Conservation (phyloP, 2,329 filamentous ascomycete genomes). For the Nothophaeocryptopus gaeumannii region DNA sequence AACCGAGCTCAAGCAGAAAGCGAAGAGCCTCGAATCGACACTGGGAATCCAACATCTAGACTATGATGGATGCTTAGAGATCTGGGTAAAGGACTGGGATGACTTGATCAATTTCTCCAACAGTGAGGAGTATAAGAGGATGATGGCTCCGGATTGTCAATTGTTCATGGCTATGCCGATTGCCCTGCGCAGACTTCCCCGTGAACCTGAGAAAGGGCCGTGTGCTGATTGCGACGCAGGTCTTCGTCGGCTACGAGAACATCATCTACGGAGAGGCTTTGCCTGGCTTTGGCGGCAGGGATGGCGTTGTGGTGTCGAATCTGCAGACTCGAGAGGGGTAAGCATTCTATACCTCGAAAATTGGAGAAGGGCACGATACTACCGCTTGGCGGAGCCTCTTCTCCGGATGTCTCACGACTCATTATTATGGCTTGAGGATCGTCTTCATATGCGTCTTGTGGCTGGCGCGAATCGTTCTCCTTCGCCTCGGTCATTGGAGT, state of each 20-base stretch:
- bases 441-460: too few relatives aligned
- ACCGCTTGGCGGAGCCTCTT: too few relatives aligned
- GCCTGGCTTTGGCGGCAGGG: slow-evolving; percentile 15
- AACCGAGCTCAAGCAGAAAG: slow-evolving; percentile 18
- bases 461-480: too few relatives aligned
- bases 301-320: slow-evolving; percentile 11
- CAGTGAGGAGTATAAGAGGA: slow-evolving; percentile 13
- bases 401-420: too few relatives aligned
- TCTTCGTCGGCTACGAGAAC: slow-evolving; percentile 32
- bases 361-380: neutral
- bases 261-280: slow-evolving; percentile 16
- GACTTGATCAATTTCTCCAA: slow-evolving; percentile 16
- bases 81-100: slow-evolving; percentile 18
- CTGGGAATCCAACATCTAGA: slow-evolving; percentile 13
- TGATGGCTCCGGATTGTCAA: slow-evolving; percentile 18
- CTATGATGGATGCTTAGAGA: slow-evolving; percentile 19
- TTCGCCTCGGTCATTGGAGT: too few relatives aligned
- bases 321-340: slow-evolving; percentile 7
- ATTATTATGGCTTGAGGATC: too few relatives aligned
- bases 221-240: slow-evolving; percentile 16
- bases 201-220: neutral
- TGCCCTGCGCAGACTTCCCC: neutral
- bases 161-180: slow-evolving; percentile 30
- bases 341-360: neutral
- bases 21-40: slow-evolving; percentile 3